These are phyloP conservation scores for Nevesoporus exiguus DNA, from an alignment of 768 basidiomycete genomes.

Conservation along the genomic window DNA sequence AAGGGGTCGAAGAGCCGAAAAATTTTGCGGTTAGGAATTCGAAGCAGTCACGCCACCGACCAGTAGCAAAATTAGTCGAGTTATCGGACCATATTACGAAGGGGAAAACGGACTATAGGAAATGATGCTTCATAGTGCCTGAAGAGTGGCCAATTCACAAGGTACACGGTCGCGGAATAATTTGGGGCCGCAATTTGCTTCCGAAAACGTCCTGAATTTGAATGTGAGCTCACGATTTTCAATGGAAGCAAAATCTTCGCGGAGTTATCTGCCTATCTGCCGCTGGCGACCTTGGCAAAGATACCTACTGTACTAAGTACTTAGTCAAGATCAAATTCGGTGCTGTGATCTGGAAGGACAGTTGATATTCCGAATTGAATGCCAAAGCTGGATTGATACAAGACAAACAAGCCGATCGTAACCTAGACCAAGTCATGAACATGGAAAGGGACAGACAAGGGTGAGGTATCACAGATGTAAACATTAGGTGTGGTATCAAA, in stretches of 20 bases:
- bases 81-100: not conserved
- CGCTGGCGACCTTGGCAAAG: too few species aligned
- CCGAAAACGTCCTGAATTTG: not conserved
- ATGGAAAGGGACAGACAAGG: not conserved
- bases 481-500: conserved; percentile 8
- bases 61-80: not conserved
- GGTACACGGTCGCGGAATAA: not conserved
- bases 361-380: not conserved
- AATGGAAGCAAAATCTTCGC: not conserved
- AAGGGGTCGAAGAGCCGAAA: too few species aligned
- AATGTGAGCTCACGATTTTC: not conserved
- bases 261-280: not conserved
- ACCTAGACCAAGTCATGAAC: conserved; percentile 7
- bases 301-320: too few species aligned
- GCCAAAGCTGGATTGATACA: conserved; percentile 11
- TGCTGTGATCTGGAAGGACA: not conserved
- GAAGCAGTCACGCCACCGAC: not conserved
- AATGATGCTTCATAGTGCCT: not conserved
- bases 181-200: not conserved
- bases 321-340: not conserved
- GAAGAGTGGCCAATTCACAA: not conserved
- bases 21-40: not conserved
- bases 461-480: conserved; percentile 5
- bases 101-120: not conserved
- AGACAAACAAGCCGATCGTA: conserved; percentile 12